A percentile compares a stretch with the other conserved stretches of the same genome.
phyloP scores from a whole-genome alignment of 352 stramenopile species.

The Globisporangium rhizosaccharum region DNA sequence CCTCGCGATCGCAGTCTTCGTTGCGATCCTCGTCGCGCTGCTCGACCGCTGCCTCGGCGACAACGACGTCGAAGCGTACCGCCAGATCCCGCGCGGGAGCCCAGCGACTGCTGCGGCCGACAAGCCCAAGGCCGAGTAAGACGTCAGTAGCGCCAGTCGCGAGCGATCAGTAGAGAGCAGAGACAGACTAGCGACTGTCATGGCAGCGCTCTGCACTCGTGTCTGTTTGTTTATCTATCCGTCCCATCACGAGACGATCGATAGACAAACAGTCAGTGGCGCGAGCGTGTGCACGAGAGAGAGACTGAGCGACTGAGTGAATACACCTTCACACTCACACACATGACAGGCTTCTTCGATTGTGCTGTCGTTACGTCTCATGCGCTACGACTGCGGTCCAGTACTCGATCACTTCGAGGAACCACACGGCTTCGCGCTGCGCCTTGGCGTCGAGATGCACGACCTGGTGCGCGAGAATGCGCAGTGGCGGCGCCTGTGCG shows the following conservation, averaged over 20 bases:
- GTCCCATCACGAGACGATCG: conserved; percentile 19
- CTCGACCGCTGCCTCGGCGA: conserved; percentile 70
- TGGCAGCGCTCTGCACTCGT: neutral
- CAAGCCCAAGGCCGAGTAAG: conserved; percentile 49
- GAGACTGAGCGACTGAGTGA: too few relatives aligned
- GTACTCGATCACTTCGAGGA: conserved; percentile 71
- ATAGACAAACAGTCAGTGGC: too few relatives aligned
- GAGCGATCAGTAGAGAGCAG: neutral
- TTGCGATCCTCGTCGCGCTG: conserved; percentile 63
- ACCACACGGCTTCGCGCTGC: conserved; percentile 63
- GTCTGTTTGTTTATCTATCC: neutral
- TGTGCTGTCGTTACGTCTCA: neutral
- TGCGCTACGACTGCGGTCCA: conserved; percentile 38
- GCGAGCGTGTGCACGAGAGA: too few relatives aligned
- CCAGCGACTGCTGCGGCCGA: conserved; percentile 10
- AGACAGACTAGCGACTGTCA: neutral
- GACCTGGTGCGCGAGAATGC: conserved; percentile 54
- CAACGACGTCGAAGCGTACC: conserved; percentile 55
- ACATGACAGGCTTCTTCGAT: too few relatives aligned
- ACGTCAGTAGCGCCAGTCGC: neutral
- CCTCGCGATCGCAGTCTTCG: conserved; percentile 50
- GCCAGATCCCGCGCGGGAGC: conserved; percentile 28
- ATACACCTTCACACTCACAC: too few relatives aligned
- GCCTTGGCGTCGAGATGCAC: conserved; percentile 47
- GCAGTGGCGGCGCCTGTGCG: conserved; percentile 3